These are phyloP conservation scores for Saccharomycopsis guyanensis DNA, from an alignment of 805 yeast species.

Conservation along the genomic window DNA sequence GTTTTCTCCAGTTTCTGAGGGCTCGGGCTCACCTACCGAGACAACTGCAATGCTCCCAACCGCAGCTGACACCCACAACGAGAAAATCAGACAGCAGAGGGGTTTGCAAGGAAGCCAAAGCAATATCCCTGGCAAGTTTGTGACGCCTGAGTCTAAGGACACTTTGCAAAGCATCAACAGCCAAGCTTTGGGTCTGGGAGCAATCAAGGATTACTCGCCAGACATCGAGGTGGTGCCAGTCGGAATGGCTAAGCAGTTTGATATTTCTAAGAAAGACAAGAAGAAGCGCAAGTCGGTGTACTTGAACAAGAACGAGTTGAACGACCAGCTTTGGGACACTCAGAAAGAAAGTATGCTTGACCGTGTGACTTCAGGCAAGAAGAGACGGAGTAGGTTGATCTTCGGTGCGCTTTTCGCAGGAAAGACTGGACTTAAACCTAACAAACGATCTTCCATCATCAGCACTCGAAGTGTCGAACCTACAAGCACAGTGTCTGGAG, in stretches of 20 bases:
- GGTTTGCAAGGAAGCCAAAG: neutral
- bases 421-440: constrained; percentile 9
- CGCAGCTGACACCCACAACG: constrained; percentile 1
- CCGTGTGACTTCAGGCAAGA: constrained; percentile 5
- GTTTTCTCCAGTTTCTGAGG: constrained; percentile 5
- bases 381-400: constrained; percentile 9
- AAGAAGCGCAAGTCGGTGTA: neutral
- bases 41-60: too few species aligned
- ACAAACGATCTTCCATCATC: neutral
- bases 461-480: neutral
- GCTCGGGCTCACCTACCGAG: neutral
- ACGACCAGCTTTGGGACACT: neutral
- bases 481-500: neutral
- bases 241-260: constrained; percentile 15
- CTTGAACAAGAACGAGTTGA: neutral
- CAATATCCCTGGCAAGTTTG: neutral
- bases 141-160: neutral
- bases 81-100: constrained; percentile 1
- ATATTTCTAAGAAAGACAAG: constrained; percentile 1
- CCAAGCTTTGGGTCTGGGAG: too few species aligned
- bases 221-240: constrained; percentile 17
- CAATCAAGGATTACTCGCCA: constrained; percentile 4
- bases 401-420: constrained; percentile 14
- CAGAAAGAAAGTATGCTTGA: constrained; percentile 6
- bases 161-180: too few species aligned